Evolutionary conservation across 768 basidiomycete genomes (phyloP), one percentile per base, ranked within the genome.

Genomic region (Termitomyces sp.): DNA sequence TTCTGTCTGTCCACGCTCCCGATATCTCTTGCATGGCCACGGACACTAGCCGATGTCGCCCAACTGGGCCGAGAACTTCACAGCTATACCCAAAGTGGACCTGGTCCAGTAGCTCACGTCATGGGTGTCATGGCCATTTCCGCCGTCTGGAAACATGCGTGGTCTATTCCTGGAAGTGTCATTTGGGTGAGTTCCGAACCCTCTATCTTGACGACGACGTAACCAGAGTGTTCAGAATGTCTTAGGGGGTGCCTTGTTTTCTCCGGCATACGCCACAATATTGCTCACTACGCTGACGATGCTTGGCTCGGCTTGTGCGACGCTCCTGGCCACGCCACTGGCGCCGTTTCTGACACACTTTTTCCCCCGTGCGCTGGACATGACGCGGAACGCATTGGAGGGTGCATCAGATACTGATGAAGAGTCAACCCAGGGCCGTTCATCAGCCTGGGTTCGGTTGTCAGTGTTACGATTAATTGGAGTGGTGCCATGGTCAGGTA

Each of bases 111-210:
- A 55, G 80, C 81, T 8, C 95, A 96, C 73, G 91, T 96, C 55
- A 70, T 95, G 45, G 85, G 80, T 27, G 93, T 95, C 52, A 80
- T 98, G 66, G 86, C 89, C 41, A 79, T 95, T 15, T 87, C 89
- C 18, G 91, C 92, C 4, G 76, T 93, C 31, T 98, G 94, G 93
- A 97, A 95, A 73, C 95, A 98, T 70, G 93, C 95, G 4, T 98
- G 95, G 95, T 95, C 92, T 60, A 84, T 98, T 58, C 95, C 95
- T 9, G 95, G 95, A 7, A 94, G 92, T 64, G 93, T 96, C 50
- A 80, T 96, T 51, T 88, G 95, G 88, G 91, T 91, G 62, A 58
- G 87, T 77, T 61, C 66, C 57, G 50, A 27, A 51, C 34, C 15
- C 54, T 54, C 31, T 60, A 57, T 60, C 31, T 42, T 36, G 45